phyloP scores from a whole-genome alignment of 768 basidiomycete species.

The Infundibulicybe gibba region DNA sequence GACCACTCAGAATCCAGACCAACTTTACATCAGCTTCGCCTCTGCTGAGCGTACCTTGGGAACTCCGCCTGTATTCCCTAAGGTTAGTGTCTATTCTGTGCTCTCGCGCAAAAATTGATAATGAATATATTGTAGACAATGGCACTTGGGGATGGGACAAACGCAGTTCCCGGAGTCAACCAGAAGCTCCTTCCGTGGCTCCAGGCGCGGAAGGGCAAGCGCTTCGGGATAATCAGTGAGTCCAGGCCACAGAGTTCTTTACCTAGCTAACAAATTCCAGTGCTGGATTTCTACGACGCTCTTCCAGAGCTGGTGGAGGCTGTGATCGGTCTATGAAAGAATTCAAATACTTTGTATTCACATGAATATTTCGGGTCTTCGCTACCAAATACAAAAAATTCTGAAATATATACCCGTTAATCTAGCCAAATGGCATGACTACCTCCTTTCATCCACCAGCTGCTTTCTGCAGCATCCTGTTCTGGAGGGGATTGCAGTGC shows the following conservation, averaged over 20 bases:
- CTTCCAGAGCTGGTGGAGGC: constrained; percentile 45
- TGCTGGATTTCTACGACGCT: constrained; percentile 46
- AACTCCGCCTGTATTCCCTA: constrained; percentile 28
- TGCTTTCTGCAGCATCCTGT: constrained; percentile 7
- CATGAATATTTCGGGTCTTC: not conserved
- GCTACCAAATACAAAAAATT: too few species aligned
- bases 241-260: not conserved
- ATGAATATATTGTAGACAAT: constrained; percentile 26
- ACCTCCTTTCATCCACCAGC: constrained; percentile 33
- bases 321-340: constrained; percentile 31
- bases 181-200: constrained; percentile 41
- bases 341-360: not conserved
- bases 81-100: constrained; percentile 16
- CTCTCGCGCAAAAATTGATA: not conserved
- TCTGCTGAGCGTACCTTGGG: constrained; percentile 36
- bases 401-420: constrained; percentile 12
- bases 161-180: constrained; percentile 33
- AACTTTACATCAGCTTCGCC: constrained; percentile 46
- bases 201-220: constrained; percentile 33
- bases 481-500: not conserved
- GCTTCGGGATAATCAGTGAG: constrained; percentile 47
- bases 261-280: constrained; percentile 16
- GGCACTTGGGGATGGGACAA: constrained; percentile 36
- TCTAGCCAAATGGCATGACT: constrained; percentile 54
- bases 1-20: constrained; percentile 29